Base-by-base conservation (phyloP, 306 rosid genomes). In the Malus fusca region DNA sequence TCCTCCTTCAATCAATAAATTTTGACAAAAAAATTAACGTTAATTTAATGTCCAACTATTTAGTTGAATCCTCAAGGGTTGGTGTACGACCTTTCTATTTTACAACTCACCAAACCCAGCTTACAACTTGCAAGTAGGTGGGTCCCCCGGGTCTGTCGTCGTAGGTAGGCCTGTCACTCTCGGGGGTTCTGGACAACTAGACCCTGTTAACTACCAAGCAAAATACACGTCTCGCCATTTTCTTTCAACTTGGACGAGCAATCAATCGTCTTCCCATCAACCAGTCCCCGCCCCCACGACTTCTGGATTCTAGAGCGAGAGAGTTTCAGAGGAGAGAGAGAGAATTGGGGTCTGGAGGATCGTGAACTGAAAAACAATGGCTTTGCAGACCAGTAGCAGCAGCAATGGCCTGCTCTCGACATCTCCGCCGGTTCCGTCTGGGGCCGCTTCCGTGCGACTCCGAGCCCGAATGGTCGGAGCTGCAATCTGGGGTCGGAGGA, bases 381-480 rank as follows among this genome's bases (percentile, higher is more conserved):
- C 84, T 35, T 53, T 75, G 18, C 84, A 80, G 26, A 80, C 72
- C 42, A 68, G 19, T 48, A 48, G 9, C 61, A 14, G 51, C 63
- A 26, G 56, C 75, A 55, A 61, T 74, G 37, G 61, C 72, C 40
- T 81, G 73, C 44, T 79, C 19, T 19, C 56, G 10, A 73, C 75
- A 33, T 53, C 74, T 2, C 37, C 70, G n/a, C 18, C 28, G 15
- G 12, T 23, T 60, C 56, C 44, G n/a, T 42, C 6, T 18, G 19
- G 14, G 11, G 17, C 60, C 43, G 15, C 11, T 3, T 44, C 8
- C 59, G 10, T 8, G n/a, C 44, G 22, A 22, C 44, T 14, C 35
- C 56, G 37, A 21, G 21, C 17, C 26, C 68, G 23, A 42, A 11
- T 14, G n/a, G 53, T 14, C 46, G 77, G 70, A 28, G 59, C 5